Conservation (phyloP, 257 asterid species). For the Leonotis leonurus region DNA sequence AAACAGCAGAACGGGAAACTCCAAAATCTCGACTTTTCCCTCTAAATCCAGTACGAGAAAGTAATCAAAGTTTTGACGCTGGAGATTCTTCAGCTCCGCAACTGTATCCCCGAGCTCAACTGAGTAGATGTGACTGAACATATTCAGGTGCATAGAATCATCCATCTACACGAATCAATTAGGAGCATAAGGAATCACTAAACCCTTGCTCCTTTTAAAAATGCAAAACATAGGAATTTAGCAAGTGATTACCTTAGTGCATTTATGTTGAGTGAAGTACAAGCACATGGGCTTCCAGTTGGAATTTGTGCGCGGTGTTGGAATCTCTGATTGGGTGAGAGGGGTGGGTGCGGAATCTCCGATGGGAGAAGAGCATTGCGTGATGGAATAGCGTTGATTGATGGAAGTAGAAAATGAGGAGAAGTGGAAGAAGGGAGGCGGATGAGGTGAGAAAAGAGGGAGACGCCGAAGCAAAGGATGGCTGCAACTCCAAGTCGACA, state of each 20-base stretch:
- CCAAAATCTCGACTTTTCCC: slow-evolving; percentile 96
- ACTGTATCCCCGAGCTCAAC: slow-evolving; percentile 29
- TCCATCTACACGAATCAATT: slow-evolving; percentile 44
- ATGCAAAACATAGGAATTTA: background rate
- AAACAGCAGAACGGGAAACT: slow-evolving; percentile 79
- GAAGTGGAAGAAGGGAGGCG: slow-evolving; percentile 8
- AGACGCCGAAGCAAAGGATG: slow-evolving; percentile 37
- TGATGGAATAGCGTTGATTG: slow-evolving; percentile 12
- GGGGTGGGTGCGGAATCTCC: slow-evolving; percentile 36
- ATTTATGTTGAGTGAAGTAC: slow-evolving; percentile 70
- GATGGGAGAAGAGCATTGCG: slow-evolving; percentile 23
- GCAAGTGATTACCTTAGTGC: slow-evolving; percentile 62
- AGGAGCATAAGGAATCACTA: background rate
- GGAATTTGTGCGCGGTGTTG: slow-evolving; percentile 13
- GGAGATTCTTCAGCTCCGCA: slow-evolving; percentile 23
- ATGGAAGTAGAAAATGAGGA: slow-evolving; percentile 13
- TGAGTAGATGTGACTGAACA: slow-evolving; percentile 61
- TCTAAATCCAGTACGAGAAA: slow-evolving; percentile 95
- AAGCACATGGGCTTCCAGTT: slow-evolving; percentile 85
- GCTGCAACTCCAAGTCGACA: slow-evolving; percentile 20
- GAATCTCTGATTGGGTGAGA: slow-evolving; percentile 20
- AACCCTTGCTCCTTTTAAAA: background rate
- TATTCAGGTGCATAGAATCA: slow-evolving; percentile 57
- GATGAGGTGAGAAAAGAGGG: slow-evolving; percentile 15
- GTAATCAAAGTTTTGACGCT: slow-evolving; percentile 60